These are phyloP conservation scores for Nephelium lappaceum DNA, from an alignment of 345 rosid species.

Conservation along the genomic window DNA sequence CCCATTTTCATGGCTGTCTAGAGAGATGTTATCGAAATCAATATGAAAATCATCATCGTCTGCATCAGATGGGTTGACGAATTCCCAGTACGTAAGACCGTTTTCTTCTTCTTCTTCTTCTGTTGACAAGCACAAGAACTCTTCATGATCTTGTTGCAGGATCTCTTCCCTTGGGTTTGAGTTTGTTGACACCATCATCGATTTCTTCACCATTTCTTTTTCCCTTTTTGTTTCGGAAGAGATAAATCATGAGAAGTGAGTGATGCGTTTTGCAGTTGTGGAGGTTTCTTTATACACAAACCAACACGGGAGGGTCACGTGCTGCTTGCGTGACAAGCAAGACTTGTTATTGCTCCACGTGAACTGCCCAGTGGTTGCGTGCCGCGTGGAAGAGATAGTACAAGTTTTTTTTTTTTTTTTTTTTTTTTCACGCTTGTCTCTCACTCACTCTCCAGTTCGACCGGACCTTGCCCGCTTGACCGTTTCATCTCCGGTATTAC, in stretches of 20 bases:
- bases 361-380: neutral
- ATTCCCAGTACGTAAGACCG: slow-evolving; percentile 44
- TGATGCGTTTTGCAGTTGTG: too few species aligned
- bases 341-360: slow-evolving; percentile 1
- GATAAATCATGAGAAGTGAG: too few species aligned
- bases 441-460: too few species aligned
- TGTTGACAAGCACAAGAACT: slow-evolving; percentile 12
- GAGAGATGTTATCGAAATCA: slow-evolving; percentile 5
- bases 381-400: neutral
- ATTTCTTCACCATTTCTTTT: neutral
- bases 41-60: slow-evolving; percentile 21
- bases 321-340: neutral
- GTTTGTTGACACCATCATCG: neutral
- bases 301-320: too few species aligned
- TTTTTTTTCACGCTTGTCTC: too few species aligned
- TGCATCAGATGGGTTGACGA: slow-evolving; percentile 37
- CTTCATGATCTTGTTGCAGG: slow-evolving; percentile 17
- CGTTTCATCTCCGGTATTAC: too few species aligned
- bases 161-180: neutral
- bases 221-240: too few species aligned
- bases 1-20: neutral
- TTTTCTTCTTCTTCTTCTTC: slow-evolving; percentile 3
- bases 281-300: too few species aligned
- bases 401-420: too few species aligned
- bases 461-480: too few species aligned